Evolutionary conservation across 2,329 filamentous ascomycete species (phyloP).

Genomic region (Colletotrichum coccodes): DNA sequence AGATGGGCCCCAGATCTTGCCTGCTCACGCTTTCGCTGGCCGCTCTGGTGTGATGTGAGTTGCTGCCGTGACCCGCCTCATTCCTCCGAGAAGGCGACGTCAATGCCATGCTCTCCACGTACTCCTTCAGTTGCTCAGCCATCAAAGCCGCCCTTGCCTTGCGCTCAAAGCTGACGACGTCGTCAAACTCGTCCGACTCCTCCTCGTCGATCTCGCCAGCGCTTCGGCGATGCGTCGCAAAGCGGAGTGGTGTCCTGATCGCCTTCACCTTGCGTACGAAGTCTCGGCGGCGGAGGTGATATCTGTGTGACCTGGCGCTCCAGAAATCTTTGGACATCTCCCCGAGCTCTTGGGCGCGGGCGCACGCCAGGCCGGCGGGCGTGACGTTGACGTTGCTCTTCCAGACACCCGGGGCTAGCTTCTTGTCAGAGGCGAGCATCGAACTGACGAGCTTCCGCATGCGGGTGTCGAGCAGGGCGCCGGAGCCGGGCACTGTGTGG

Average conservation of each 20-base stretch:
- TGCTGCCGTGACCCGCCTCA: neutral
- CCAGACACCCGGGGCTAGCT: slow-evolving; percentile 39
- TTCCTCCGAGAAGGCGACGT: neutral
- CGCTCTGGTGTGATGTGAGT: neutral
- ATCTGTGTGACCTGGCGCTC: slow-evolving; percentile 46
- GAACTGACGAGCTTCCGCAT: slow-evolving; percentile 46
- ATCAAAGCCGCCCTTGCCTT: slow-evolving; percentile 25
- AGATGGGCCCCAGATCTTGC: slow-evolving; percentile 27
- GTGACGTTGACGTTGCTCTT: slow-evolving; percentile 47
- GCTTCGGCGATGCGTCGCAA: slow-evolving; percentile 47
- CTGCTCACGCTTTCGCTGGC: slow-evolving; percentile 14
- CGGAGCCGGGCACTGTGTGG: slow-evolving; percentile 47
- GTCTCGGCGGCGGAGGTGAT: slow-evolving; percentile 48
- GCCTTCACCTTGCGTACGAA: slow-evolving; percentile 53
- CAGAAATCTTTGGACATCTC: slow-evolving; percentile 56
- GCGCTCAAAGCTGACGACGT: slow-evolving; percentile 37
- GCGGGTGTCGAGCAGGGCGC: slow-evolving; percentile 44
- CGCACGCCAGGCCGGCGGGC: slow-evolving; percentile 41
- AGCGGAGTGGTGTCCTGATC: slow-evolving; percentile 48
- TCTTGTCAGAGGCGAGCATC: slow-evolving; percentile 37
- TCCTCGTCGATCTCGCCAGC: slow-evolving; percentile 45
- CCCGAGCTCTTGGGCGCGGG: slow-evolving; percentile 48
- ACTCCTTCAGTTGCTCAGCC: slow-evolving; percentile 27
- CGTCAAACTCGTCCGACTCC: slow-evolving; percentile 48
- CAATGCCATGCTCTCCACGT: slow-evolving; percentile 20